Evolutionary conservation across 768 basidiomycete species (phyloP).

Genomic region (Saitozyma sp.): DNA sequence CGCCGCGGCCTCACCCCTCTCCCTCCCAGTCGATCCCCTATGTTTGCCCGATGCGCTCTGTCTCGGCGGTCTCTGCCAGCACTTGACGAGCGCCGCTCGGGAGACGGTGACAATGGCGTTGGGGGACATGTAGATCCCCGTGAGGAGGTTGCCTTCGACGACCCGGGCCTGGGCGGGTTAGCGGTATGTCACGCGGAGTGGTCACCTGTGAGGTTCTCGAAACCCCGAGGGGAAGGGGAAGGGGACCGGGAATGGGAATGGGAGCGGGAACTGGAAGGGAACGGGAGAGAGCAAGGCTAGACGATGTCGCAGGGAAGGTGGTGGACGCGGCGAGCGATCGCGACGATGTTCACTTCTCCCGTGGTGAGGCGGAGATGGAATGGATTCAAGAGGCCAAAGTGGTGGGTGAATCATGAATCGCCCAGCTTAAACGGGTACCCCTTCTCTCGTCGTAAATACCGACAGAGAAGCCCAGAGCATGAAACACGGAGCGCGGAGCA

Average conservation of each 20-base stretch:
- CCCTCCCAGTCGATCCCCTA: not conserved
- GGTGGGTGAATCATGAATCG: not conserved
- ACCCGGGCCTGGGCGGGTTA: slow-evolving; percentile 65
- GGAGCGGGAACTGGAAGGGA: not conserved
- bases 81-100: slow-evolving; percentile 71
- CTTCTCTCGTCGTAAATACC: not conserved
- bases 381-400: no score
- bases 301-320: no score
- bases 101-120: slow-evolving; percentile 76
- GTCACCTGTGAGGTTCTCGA: not conserved
- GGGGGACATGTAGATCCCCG: slow-evolving; percentile 73
- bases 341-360: no score
- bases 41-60: not conserved
- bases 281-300: not conserved
- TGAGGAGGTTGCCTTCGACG: slow-evolving; percentile 75
- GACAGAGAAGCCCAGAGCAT: not conserved
- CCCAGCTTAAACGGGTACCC: not conserved
- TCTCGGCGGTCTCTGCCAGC: slow-evolving; percentile 61
- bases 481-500: no score
- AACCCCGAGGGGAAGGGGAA: not conserved
- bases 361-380: no score
- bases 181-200: not conserved
- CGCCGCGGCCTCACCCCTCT: slow-evolving; percentile 5
- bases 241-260: not conserved
- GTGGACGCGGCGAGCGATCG: no score